Evolutionary conservation across 768 basidiomycete species (phyloP), one percentile per base, ranked within the genome.

Genomic region (Hydnum rufescens): DNA sequence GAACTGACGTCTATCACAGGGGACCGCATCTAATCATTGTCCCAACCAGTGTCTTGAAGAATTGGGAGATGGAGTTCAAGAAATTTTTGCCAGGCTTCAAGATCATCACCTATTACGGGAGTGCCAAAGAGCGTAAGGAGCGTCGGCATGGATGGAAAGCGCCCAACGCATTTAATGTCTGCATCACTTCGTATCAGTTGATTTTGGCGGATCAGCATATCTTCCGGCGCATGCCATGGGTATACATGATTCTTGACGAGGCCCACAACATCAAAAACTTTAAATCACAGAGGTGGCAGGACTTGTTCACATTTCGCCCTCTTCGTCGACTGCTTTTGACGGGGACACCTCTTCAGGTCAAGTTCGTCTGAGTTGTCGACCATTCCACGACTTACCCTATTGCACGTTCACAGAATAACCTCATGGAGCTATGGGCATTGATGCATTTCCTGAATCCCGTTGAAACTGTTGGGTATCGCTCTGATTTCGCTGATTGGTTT

Each of bases 221-320:
- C 18, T 89, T 93, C 70, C 86, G 86, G 64, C 78, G 90, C 42
- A 92, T 88, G 66, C 70, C 75, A 48, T 93, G 90, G 90, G 87
- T 89, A 62, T 95, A 95, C 60, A 85, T 95, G 82, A 78, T 95
- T 52, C 76, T 95, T 3, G 89, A 95, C 62, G 89, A 95, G 65
- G 90, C 89, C 4, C 89, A 95, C 62, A 93, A 92, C 78, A 90
- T 95, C 76, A 92, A 92, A 68, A 95, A 95, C 64, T 93, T 92
- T 69, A 79, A 80, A 61, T 87, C 84, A 0, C 87, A 95, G 62
- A 74, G 90, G 32, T 95, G 90, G 89, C 87, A 86, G 59, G 87
- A 80, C 29, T 66, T 95, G 5, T 71, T 93, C 8, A 83, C 86
- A 73, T 92, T 93, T 65, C 65, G 64, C 42, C 59, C 65, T 18